phyloP scores from a whole-genome alignment of 257 asterid species.

The Agastache rugosa region DNA sequence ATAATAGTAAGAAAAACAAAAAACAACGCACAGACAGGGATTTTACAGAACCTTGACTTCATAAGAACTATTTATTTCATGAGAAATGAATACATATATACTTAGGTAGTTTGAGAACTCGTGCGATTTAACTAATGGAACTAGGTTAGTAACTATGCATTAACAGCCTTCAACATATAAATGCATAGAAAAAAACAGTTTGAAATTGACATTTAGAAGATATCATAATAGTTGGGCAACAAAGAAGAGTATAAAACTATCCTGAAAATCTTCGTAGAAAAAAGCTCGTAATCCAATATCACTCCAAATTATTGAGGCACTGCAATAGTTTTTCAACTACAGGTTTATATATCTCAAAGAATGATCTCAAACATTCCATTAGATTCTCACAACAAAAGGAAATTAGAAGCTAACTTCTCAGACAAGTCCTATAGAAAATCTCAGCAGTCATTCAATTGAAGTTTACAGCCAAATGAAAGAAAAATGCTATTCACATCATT shows the following conservation, averaged over 20 bases:
- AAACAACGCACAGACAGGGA: neutral
- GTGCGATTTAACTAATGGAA: slow-evolving; percentile 5
- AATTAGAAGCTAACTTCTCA: neutral
- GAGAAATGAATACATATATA: neutral
- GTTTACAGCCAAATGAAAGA: neutral
- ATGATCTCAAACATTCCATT: slow-evolving; percentile 22
- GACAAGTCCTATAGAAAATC: no score
- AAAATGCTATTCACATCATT: slow-evolving; percentile 17
- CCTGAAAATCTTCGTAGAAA: neutral
- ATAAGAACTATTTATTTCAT: neutral
- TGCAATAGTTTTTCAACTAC: neutral
- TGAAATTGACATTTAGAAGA: neutral
- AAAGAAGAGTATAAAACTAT: neutral
- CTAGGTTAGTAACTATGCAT: neutral
- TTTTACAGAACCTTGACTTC: neutral
- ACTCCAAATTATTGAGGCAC: neutral
- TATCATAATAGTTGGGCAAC: slow-evolving; percentile 6
- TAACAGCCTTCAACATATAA: neutral
- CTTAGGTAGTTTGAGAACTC: slow-evolving; percentile 24
- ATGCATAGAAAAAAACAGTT: no score
- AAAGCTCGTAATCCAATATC: neutral
- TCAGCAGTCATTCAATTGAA: neutral
- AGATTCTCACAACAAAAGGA: slow-evolving; percentile 13
- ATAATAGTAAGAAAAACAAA: neutral
- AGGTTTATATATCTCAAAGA: neutral